phyloP scores from a whole-genome alignment of 2,329 filamentous ascomycete genomes.

The Penicillium polonicum region DNA sequence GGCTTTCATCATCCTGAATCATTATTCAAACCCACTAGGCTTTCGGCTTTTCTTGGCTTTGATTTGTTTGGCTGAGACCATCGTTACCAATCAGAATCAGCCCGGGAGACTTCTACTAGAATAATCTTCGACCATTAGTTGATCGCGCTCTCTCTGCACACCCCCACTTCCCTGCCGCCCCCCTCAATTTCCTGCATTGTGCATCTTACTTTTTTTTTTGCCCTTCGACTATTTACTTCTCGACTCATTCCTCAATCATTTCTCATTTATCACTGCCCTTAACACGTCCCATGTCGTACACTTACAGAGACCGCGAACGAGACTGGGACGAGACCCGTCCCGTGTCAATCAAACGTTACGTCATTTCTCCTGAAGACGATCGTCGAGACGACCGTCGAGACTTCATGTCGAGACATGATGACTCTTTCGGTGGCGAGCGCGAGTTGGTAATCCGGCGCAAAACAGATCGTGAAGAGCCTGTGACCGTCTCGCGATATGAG shows the following conservation, averaged over 20 bases:
- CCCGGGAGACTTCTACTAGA: conserved; percentile 2
- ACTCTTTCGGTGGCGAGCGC: conserved; percentile 35
- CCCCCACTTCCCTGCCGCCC: conserved; percentile 24
- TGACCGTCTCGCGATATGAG: conserved; percentile 50
- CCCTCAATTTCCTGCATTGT: conserved; percentile 22
- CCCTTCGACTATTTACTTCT: neutral
- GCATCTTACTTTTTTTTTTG: conserved; percentile 6
- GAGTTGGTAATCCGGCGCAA: conserved; percentile 48
- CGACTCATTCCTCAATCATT: conserved; percentile 8
- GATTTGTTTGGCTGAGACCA: conserved; percentile 1
- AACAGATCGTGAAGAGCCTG: conserved; percentile 46
- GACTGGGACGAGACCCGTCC: conserved; percentile 46
- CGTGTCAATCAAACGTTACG: conserved; percentile 58
- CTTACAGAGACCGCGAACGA: conserved; percentile 42
- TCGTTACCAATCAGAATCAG: conserved; percentile 19
- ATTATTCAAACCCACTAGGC: conserved; percentile 3
- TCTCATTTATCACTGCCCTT: conserved; percentile 14
- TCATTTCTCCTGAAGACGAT: conserved; percentile 45
- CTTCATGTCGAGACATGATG: conserved; percentile 30
- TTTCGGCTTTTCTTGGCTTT: conserved; percentile 1
- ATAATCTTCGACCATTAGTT: conserved; percentile 17
- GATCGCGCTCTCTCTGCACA: conserved; percentile 17
- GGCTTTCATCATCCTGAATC: conserved; percentile 11
- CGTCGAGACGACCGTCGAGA: conserved; percentile 41
- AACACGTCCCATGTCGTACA: conserved; percentile 34